Evolutionary conservation across 23 red algal species (phyloP), one percentile per base, ranked within the genome.

Genomic region (Agarophyton chilense): DNA sequence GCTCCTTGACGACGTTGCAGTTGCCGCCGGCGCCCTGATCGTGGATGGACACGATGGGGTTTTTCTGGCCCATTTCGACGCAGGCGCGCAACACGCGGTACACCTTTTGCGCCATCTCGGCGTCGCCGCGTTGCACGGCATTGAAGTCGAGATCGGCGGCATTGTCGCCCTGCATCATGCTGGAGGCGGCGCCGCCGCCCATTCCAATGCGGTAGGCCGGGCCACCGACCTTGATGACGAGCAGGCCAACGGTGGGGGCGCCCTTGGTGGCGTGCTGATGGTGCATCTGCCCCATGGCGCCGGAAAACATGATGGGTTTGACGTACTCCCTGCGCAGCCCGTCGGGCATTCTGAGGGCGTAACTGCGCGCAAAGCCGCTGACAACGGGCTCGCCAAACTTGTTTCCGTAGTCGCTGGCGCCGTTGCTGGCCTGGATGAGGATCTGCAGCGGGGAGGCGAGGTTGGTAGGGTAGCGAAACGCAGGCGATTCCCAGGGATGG

Each of bases 21-120:
- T 99, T 99, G n/a, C 97, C 97, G 60, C 97, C 97, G 33, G 97
- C 97, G 41, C 97, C 97, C 86, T 99, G 97, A 52, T 99, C 97
- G 66, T 99, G 97, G 24, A 99, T 62, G 34, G 92, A 93, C 17
- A 99, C 87, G 43, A 99, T 99, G 17, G 97, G 97, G 66, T 99
- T 99, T 18, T 72, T 19, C 22, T 81, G 51, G 19, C 97, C 93
- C 87, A 99, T 83, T 52, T 99, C 97, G 14, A 99, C 97, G 89
- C 97, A 99, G 11, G 90, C 82, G 54, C 97, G 90, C 45, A 99
- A 55, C 34, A 99, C 97, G 42, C 97, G 90, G 81, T 96, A 96
- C 16, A 92, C 88, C 57, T 93, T 95, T 72, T 99, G 97, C 45
- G 85, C 97, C 97, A 99, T 99, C 71, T 99, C 97, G 9, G 97